Conservation (phyloP, 352 stramenopile genomes). For the Pythium volutum region DNA sequence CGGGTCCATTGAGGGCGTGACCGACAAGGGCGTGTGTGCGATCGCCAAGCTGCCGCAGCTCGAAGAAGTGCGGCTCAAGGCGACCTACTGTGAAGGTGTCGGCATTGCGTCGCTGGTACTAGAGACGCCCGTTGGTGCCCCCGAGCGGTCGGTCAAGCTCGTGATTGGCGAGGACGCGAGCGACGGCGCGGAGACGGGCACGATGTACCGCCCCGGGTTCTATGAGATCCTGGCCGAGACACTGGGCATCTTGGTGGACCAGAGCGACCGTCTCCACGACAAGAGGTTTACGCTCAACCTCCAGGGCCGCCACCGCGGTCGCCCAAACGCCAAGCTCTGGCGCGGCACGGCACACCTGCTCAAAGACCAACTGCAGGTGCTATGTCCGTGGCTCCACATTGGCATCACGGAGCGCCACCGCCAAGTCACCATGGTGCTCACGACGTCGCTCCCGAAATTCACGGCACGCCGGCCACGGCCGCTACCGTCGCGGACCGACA, state of each 20-base stretch:
- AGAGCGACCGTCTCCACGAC: background rate
- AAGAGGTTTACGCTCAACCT: constrained; percentile 15
- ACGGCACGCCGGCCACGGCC: background rate
- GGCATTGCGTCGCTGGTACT: constrained; percentile 8
- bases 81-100: constrained; percentile 11
- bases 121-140: background rate
- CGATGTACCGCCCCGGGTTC: constrained; percentile 8
- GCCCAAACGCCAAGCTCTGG: constrained; percentile 4
- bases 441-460: background rate
- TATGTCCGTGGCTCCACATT: constrained; percentile 18
- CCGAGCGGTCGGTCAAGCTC: constrained; percentile 10
- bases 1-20: constrained; percentile 21
- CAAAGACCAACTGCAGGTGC: constrained; percentile 6
- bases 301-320: constrained; percentile 9
- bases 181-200: background rate
- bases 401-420: constrained; percentile 15
- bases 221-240: constrained; percentile 18
- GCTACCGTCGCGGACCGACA: background rate
- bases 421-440: constrained; percentile 10
- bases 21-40: constrained; percentile 10
- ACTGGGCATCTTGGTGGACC: constrained; percentile 11
- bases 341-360: constrained; percentile 6
- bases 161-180: constrained; percentile 13
- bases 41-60: constrained; percentile 8
- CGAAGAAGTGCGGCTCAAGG: constrained; percentile 13